Percentiles rank a stretch among this genome's conserved stretches.
phyloP scores from a whole-genome alignment of 148 eudicot species.

The Vaccinium myrtillus region DNA sequence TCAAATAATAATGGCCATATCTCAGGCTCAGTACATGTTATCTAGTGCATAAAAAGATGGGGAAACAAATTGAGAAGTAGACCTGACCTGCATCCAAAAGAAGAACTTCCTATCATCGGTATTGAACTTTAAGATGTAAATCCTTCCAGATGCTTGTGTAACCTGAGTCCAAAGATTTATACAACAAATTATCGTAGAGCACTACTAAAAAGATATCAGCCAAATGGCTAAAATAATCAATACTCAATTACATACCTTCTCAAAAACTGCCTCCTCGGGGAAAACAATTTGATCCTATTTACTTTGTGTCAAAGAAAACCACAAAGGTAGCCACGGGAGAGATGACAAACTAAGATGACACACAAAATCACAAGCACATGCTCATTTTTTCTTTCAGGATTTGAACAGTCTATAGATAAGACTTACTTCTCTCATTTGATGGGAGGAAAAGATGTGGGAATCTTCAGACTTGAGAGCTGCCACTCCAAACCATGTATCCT shows the following conservation, averaged over 20 bases:
- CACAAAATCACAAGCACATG: not conserved
- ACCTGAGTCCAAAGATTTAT: slow-evolving; percentile 43
- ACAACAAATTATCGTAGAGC: slow-evolving; percentile 5
- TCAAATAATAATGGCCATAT: slow-evolving; percentile 14
- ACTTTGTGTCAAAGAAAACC: slow-evolving; percentile 40
- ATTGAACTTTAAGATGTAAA: slow-evolving; percentile 83
- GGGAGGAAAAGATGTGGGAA: not conserved
- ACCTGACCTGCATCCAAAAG: slow-evolving; percentile 92
- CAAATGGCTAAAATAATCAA: not conserved
- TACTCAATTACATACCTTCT: slow-evolving; percentile 53
- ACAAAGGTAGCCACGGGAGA: slow-evolving; percentile 11
- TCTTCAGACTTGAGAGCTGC: not conserved
- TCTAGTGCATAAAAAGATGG: not conserved
- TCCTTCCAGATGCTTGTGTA: slow-evolving; percentile 88
- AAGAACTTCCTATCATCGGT: slow-evolving; percentile 93
- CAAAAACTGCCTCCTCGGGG: slow-evolving; percentile 88
- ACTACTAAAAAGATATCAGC: not conserved
- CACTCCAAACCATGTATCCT: not conserved
- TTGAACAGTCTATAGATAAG: not conserved
- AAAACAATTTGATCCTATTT: slow-evolving; percentile 87
- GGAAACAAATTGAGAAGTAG: not conserved
- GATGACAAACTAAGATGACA: not conserved
- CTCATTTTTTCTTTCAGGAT: not conserved
- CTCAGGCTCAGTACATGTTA: not conserved
- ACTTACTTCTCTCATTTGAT: not conserved